phyloP scores from a whole-genome alignment of 1,284 basidiomycete species.

The Ganoderma lingzhi region DNA sequence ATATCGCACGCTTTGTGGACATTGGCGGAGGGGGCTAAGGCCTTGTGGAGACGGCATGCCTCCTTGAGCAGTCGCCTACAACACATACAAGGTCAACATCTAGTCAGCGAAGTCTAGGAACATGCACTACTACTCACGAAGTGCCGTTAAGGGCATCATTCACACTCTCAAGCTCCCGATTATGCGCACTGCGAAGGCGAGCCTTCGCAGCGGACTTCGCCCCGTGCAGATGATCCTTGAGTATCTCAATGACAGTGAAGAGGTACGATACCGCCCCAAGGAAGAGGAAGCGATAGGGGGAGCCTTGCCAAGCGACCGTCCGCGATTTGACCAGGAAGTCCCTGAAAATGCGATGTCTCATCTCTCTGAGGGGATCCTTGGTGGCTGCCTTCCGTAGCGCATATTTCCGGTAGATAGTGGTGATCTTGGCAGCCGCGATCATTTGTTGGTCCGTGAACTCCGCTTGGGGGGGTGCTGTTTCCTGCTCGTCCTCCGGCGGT shows the following conservation, averaged over 20 bases:
- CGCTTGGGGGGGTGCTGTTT: conserved; percentile 13
- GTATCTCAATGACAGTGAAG: conserved; percentile 53
- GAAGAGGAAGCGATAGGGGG: conserved; percentile 51
- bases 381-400: conserved; percentile 26
- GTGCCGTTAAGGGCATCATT: conserved; percentile 32
- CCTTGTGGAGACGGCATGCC: conserved; percentile 11
- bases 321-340: conserved; percentile 44
- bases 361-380: conserved; percentile 16
- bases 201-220: conserved; percentile 47
- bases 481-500: conserved; percentile 3
- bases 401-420: conserved; percentile 41
- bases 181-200: conserved; percentile 38
- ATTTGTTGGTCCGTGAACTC: conserved; percentile 42
- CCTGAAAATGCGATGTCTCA: conserved; percentile 11
- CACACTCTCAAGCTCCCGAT: conserved; percentile 45
- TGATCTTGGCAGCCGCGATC: conserved; percentile 41
- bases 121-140: conserved; percentile 12
- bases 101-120: not conserved
- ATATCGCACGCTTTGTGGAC: conserved; percentile 5
- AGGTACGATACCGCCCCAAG: conserved; percentile 58
- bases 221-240: conserved; percentile 35
- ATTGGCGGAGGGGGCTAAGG: not conserved
- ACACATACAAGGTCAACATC: not conserved
- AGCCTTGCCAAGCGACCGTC: conserved; percentile 42
- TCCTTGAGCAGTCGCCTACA: conserved; percentile 12